Percentiles rank a stretch among this genome's conserved stretches.
These are phyloP conservation scores for Venustampulla echinocandica DNA, from an alignment of 495 filamentous ascomycete genomes.

Conservation along the genomic window DNA sequence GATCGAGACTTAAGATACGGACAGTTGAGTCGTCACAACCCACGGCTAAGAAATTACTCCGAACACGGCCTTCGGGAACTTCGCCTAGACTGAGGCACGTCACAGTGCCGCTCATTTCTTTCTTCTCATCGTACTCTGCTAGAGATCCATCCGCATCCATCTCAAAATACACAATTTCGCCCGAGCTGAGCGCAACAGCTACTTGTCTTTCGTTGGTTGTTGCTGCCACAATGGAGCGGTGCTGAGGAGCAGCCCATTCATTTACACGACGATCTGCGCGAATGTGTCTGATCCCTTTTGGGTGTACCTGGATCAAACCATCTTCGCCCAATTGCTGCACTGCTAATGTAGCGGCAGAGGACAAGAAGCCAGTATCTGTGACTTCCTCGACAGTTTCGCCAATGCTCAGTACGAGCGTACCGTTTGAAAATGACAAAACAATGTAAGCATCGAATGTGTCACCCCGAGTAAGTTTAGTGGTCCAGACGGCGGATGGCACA, in stretches of 20 bases:
- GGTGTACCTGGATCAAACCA: conserved; percentile 88
- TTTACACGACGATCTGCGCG: conserved; percentile 70
- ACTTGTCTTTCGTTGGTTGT: conserved; percentile 91
- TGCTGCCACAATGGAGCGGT: conserved; percentile 92
- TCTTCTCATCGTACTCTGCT: conserved; percentile 91
- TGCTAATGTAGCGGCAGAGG: conserved; percentile 76
- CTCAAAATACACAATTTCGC: conserved; percentile 96
- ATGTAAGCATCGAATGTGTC: conserved; percentile 82
- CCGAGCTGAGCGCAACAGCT: conserved; percentile 84
- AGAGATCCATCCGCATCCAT: conserved; percentile 86
- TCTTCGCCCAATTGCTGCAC: conserved; percentile 93
- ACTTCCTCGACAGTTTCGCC: conserved; percentile 96
- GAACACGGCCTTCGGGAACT: conserved; percentile 77
- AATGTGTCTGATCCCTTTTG: conserved; percentile 88
- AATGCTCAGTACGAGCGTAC: conserved; percentile 78
- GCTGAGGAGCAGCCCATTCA: conserved; percentile 88
- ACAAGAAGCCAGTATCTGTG: conserved; percentile 82
- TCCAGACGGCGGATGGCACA: conserved; percentile 86
- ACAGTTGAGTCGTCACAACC: conserved; percentile 96
- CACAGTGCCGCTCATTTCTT: conserved; percentile 91
- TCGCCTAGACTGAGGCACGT: conserved; percentile 89
- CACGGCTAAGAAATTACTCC: conserved; percentile 87
- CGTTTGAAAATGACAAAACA: conserved; percentile 59
- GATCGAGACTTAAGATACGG: conserved; percentile 81
- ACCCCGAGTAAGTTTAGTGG: conserved; percentile 71